Base-by-base conservation (phyloP, 2,329 filamentous ascomycete genomes). In the Verticillium isaacii region DNA sequence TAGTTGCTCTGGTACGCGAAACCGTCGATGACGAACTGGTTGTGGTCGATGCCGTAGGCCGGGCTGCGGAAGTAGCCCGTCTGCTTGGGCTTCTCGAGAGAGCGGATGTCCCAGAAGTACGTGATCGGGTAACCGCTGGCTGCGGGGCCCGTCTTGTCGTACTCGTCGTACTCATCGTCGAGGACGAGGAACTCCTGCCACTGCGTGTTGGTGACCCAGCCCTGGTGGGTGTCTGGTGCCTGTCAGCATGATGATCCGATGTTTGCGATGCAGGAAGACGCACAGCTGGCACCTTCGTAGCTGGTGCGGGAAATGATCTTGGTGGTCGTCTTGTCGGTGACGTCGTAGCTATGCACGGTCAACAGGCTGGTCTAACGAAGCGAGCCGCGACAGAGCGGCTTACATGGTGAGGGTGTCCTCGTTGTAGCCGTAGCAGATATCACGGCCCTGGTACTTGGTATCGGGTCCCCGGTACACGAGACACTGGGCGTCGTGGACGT, bases 391-490 rank as follows among this genome's bases (percentile, higher is more conserved):
- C 66, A 68, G 55, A 67, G 64, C 32, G 45, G 67, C 72, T 64
- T 62, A 70, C 58, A 73, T 74, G 41, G 55, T 75, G 5, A 62
- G 55, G 0, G 77, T 76, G 63, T 82, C 77, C 65, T 81, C 80
- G 65, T 83, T 81, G 73, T 80, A 84, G 36, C 77, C 79, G 65
- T 82, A 82, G 75, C 81, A 83, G 62, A 84, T 81, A 63, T 83
- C 78, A 15, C 70, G 73, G 56, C 78, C 80, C 11, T 70, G 68
- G 65, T 78, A 83, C 45, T 72, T 68, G 8, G 66, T 71, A 64
- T 85, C 79, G 0, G 81, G 80, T 0, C 82, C 81, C 15, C 75
- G 74, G 69, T 84, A 84, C 56, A 80, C 76, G 17, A 86, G 68
- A 66, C 83, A 85, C 68, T 86, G 82, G 60, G 69, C 69, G 50